Percentiles rank a stretch among this genome's conserved stretches.
Evolutionary conservation across 768 basidiomycete species (phyloP).

Genomic region (Lyophyllum semitale): DNA sequence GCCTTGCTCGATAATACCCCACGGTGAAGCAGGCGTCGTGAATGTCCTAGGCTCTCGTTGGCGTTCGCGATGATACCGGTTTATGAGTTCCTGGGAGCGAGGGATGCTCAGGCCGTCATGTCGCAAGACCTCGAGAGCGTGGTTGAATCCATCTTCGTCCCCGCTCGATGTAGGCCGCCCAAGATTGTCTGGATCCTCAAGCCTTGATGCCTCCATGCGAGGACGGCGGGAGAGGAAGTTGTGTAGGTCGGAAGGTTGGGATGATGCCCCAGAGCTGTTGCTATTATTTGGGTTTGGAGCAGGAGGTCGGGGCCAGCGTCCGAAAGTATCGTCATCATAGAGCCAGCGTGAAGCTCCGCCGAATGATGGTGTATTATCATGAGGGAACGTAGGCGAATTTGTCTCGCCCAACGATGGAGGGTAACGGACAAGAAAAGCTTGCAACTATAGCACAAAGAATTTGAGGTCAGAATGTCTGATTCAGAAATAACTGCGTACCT

Average conservation of each 20-base stretch:
- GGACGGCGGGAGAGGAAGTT: slow-evolving; percentile 24
- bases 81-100: slow-evolving; percentile 33
- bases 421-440: not conserved
- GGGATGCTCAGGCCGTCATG: slow-evolving; percentile 25
- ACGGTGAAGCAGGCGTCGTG: slow-evolving; percentile 5
- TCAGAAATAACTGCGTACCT: not conserved
- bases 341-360: not conserved
- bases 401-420: not conserved
- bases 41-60: slow-evolving; percentile 6
- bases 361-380: not conserved
- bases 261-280: not conserved
- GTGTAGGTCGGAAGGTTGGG: slow-evolving; percentile 19
- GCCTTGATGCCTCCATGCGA: slow-evolving; percentile 29
- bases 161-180: slow-evolving; percentile 10
- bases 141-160: slow-evolving; percentile 26
- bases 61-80: slow-evolving; percentile 26
- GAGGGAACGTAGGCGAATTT: not conserved
- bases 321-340: not conserved
- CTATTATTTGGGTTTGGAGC: slow-evolving; percentile 6
- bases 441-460: not conserved
- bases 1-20: slow-evolving; percentile 14
- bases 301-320: not conserved
- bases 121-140: slow-evolving; percentile 33
- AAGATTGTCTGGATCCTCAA: slow-evolving; percentile 17
- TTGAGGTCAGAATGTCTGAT: not conserved